A percentile compares a stretch with the other conserved stretches of the same genome.
Conservation (phyloP, 1,284 basidiomycete species). For the Moesziomyces parantarcticus region DNA sequence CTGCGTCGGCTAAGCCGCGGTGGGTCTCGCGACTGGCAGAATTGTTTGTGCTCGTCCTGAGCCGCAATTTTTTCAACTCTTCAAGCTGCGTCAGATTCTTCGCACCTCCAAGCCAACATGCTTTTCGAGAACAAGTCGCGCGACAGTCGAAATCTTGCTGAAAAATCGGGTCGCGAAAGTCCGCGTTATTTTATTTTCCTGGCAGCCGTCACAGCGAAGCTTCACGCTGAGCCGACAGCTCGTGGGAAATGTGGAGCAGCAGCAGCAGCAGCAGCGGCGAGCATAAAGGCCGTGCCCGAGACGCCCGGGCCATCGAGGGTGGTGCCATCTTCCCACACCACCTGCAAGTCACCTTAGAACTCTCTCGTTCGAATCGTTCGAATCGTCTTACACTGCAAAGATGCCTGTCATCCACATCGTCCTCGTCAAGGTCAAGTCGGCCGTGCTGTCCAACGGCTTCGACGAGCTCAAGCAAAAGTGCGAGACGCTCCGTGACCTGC, state of each 20-base stretch:
- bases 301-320: not conserved
- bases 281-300: not conserved
- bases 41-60: no score
- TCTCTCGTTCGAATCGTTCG: not conserved
- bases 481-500: constrained; percentile 53
- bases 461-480: constrained; percentile 59
- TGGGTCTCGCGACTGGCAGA: not conserved
- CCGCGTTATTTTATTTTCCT: no score
- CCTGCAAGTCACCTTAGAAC: not conserved
- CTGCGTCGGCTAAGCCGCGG: not conserved
- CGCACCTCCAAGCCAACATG: no score
- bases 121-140: not conserved
- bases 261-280: no score
- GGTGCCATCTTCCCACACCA: not conserved
- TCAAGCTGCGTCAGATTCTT: no score
- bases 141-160: not conserved
- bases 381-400: constrained; percentile 2
- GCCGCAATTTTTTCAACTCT: not conserved
- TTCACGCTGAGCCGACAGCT: no score
- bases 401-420: constrained; percentile 60
- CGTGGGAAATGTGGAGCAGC: not conserved
- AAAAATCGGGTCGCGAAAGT: not conserved
- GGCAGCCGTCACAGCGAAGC: no score
- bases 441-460: constrained; percentile 57
- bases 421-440: constrained; percentile 59